Evolutionary conservation across 23 red algal genomes (phyloP).

Genomic region (Pyropia haitanensis): DNA sequence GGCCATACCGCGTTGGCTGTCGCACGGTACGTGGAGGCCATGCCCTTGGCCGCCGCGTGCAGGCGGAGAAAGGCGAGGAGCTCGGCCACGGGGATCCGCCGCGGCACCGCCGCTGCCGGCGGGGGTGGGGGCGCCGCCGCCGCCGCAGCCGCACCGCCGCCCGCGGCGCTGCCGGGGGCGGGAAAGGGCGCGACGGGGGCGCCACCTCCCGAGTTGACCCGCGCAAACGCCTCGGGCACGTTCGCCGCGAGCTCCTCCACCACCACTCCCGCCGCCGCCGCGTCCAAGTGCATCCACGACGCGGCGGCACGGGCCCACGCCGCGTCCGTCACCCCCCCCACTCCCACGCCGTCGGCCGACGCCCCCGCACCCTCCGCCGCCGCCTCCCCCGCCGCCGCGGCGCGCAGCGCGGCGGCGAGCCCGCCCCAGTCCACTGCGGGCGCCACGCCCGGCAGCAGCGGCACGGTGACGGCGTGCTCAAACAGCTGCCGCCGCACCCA

Average conservation of each 20-base stretch:
- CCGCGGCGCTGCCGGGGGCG: too few relatives aligned
- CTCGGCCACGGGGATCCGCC: constrained; percentile 55
- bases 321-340: constrained; percentile 24
- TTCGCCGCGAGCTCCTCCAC: constrained; percentile 63
- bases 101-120: constrained; percentile 20
- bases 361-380: too few relatives aligned
- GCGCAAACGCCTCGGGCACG: constrained; percentile 46
- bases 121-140: constrained; percentile 27
- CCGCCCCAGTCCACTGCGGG: too few relatives aligned
- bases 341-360: too few relatives aligned
- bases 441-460: too few relatives aligned
- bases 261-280: constrained; percentile 42
- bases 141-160: not conserved
- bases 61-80: constrained; percentile 42
- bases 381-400: constrained; percentile 8
- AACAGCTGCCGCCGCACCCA: too few relatives aligned
- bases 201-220: constrained; percentile 23
- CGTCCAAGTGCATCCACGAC: constrained; percentile 25
- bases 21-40: constrained; percentile 34
- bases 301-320: constrained; percentile 39
- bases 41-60: constrained; percentile 32
- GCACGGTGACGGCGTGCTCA: too few relatives aligned
- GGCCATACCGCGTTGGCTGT: constrained; percentile 60
- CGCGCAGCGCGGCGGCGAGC: constrained; percentile 26
- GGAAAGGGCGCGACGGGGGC: too few relatives aligned